Percentiles rank a stretch among this genome's conserved stretches.
Conservation (phyloP, 208 protist species). For the Trypanosomatidae sp. region DNA sequence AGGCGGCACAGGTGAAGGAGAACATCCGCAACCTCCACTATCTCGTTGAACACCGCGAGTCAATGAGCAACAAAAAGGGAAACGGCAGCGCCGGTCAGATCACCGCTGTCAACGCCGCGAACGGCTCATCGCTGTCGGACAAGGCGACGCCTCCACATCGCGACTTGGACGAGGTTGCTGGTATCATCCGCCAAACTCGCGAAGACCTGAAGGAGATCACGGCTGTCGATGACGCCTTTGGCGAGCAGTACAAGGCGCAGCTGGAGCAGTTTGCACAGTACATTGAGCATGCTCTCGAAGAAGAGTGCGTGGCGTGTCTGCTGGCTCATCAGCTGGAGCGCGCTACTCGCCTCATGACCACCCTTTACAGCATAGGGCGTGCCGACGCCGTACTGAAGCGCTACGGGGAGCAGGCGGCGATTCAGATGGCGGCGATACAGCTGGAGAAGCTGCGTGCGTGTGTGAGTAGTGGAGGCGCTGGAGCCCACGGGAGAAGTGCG, state of each 20-base stretch:
- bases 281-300: conserved; percentile 58
- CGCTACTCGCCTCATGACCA: conserved; percentile 46
- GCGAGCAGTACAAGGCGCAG: conserved; percentile 47
- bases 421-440: conserved; percentile 26
- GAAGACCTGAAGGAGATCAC: conserved; percentile 50
- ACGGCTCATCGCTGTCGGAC: background rate
- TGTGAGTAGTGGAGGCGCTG: background rate
- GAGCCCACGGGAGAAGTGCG: background rate
- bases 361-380: conserved; percentile 67
- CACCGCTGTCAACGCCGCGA: background rate
- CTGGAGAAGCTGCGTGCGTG: conserved; percentile 22
- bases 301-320: conserved; percentile 55
- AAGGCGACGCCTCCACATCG: conserved; percentile 7
- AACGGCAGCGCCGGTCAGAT: background rate
- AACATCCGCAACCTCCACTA: conserved; percentile 52
- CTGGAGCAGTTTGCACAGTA: conserved; percentile 60
- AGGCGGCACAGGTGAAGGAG: conserved; percentile 44
- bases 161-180: conserved; percentile 23
- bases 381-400: conserved; percentile 54
- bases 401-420: conserved; percentile 42
- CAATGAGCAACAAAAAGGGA: conserved; percentile 1
- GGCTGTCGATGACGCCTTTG: conserved; percentile 55
- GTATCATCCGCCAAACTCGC: conserved; percentile 34
- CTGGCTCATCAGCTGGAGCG: conserved; percentile 38
- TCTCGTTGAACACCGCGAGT: conserved; percentile 36